A percentile compares a stretch with the other conserved stretches of the same genome.
Conservation (phyloP, 2,329 filamentous ascomycete species). For the Aaosphaeria arxii region DNA sequence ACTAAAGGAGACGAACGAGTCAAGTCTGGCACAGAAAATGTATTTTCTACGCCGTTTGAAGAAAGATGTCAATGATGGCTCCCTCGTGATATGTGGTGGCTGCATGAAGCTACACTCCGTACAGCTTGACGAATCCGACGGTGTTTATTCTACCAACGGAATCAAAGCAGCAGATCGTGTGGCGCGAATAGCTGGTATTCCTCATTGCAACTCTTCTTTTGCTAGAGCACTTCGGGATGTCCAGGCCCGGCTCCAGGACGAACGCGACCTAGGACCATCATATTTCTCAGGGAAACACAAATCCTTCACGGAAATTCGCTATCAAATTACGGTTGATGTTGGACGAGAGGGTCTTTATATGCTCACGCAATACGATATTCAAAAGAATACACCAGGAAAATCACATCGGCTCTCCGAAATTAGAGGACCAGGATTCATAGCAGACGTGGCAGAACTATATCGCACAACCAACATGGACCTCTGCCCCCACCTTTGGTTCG, state of each 20-base stretch:
- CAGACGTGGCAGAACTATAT: not conserved
- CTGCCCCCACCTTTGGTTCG: constrained; percentile 2
- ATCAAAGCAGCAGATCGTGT: no score
- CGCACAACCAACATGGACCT: constrained; percentile 1
- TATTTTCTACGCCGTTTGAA: constrained; percentile 1
- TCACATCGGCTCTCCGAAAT: no score
- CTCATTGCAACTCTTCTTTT: not conserved
- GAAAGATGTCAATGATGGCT: not conserved
- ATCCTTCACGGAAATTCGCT: not conserved
- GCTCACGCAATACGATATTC: not conserved
- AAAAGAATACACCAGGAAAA: no score
- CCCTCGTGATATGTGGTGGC: constrained; percentile 1
- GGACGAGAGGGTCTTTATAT: not conserved
- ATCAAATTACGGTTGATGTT: not conserved
- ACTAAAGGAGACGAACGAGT: not conserved
- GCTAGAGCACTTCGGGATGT: not conserved
- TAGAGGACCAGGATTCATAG: no score
- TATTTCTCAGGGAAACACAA: not conserved
- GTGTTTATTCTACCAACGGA: no score
- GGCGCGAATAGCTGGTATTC: not conserved
- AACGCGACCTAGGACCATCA: not conserved
- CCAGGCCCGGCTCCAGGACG: not conserved
- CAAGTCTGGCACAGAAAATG: not conserved
- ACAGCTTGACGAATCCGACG: no score
- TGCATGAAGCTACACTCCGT: constrained; percentile 2